Evolutionary conservation across 192 early-diverging fungal genomes (phyloP).

Genomic region (Coemansia biformis): DNA sequence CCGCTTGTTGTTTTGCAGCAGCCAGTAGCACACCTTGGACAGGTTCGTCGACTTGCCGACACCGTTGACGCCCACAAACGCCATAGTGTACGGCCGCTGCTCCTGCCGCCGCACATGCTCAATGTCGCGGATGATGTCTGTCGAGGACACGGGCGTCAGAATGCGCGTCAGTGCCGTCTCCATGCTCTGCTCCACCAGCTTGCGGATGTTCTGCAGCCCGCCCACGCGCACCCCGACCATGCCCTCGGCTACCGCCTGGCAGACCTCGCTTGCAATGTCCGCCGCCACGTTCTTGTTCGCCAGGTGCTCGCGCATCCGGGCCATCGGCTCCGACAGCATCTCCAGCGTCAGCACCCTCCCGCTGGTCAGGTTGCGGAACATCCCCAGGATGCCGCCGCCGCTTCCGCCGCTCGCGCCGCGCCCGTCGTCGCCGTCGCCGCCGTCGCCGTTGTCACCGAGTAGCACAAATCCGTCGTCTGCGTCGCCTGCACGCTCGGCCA

Average conservation of each 20-base stretch:
- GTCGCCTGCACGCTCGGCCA: slow-evolving; percentile 48
- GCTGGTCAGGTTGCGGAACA: slow-evolving; percentile 67
- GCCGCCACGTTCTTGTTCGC: slow-evolving; percentile 91
- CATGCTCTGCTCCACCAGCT: slow-evolving; percentile 73
- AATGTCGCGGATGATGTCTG: slow-evolving; percentile 89
- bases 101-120: slow-evolving; percentile 59
- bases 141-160: slow-evolving; percentile 81
- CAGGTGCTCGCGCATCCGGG: slow-evolving; percentile 87
- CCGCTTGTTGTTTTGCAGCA: slow-evolving; percentile 83
- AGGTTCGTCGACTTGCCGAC: slow-evolving; percentile 92
- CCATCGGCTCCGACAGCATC: slow-evolving; percentile 71
- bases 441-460: slow-evolving; percentile 53
- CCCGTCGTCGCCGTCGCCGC: slow-evolving; percentile 48
- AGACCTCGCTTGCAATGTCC: slow-evolving; percentile 79
- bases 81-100: slow-evolving; percentile 78
- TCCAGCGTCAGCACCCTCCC: slow-evolving; percentile 67
- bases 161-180: slow-evolving; percentile 79
- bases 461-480: slow-evolving; percentile 48
- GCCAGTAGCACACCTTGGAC: slow-evolving; percentile 92
- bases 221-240: slow-evolving; percentile 72
- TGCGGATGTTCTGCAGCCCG: slow-evolving; percentile 69
- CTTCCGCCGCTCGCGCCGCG: slow-evolving; percentile 36
- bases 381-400: slow-evolving; percentile 56
- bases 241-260: slow-evolving; percentile 66
- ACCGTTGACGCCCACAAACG: slow-evolving; percentile 94